Percentiles rank a stretch among this genome's conserved stretches.
phyloP scores from a whole-genome alignment of 2,329 filamentous ascomycete genomes.

The Cytospora paraplurivora region DNA sequence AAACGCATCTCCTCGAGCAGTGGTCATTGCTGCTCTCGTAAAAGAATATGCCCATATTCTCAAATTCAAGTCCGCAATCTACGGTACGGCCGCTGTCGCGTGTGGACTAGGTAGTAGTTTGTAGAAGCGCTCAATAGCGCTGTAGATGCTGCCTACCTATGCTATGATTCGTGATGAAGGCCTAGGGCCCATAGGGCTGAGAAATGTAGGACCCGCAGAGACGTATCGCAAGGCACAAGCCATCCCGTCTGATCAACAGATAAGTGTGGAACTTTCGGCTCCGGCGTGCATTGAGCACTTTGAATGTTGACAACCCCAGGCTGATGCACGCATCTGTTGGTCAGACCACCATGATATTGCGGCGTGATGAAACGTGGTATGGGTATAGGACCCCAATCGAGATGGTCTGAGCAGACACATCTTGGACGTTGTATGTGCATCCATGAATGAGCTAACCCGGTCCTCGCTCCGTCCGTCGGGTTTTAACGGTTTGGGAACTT shows the following conservation, averaged over 20 bases:
- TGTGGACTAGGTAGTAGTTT: background rate
- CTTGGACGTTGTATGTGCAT: too few relatives aligned
- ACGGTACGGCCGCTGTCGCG: background rate
- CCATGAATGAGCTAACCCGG: too few relatives aligned
- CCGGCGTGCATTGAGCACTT: too few relatives aligned
- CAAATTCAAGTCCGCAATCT: too few relatives aligned
- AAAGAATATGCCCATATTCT: slow-evolving; percentile 1
- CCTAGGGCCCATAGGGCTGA: slow-evolving; percentile 24
- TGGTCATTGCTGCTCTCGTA: background rate
- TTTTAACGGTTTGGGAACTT: background rate
- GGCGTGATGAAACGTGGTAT: slow-evolving; percentile 15
- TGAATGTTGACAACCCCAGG: background rate
- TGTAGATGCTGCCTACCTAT: background rate
- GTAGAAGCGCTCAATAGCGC: slow-evolving; percentile 4
- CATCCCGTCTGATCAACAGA: background rate
- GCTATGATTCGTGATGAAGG: slow-evolving; percentile 7
- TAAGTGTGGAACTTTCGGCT: background rate
- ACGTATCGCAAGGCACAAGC: slow-evolving; percentile 2
- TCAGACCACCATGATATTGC: background rate
- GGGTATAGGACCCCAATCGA: background rate
- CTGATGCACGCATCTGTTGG: background rate
- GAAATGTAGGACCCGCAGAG: slow-evolving; percentile 15
- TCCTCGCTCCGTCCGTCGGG: too few relatives aligned
- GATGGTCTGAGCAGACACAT: too few relatives aligned
- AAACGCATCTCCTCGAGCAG: slow-evolving; percentile 1